Evolutionary conservation across 768 basidiomycete genomes (phyloP), one percentile per base, ranked within the genome.

Genomic region (Psilocybe subaeruginosa): DNA sequence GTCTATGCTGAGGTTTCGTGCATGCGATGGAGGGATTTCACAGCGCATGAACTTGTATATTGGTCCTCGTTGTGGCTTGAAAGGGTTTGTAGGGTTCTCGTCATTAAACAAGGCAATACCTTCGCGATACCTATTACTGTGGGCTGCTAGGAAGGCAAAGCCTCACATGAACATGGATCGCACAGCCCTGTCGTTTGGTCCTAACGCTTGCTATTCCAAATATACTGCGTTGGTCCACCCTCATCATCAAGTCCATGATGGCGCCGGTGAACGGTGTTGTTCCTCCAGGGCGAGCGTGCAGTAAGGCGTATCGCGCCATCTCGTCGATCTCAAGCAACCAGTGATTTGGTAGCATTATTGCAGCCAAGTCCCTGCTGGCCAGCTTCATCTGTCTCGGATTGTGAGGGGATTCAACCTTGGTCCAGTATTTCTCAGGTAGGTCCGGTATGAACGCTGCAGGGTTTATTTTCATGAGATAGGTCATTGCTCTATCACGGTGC

Each of bases 11-110:
- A 43, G 14, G 41, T 43, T 43, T 12, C 0, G 4, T 5, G n/a
- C n/a, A 1, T 43, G 14, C 9, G 7, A 6, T 9, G n/a, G 14
- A 4, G 14, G 4, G 8, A 43, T 4, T 1, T 6, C 4, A 0
- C 8, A 12, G 8, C 41, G 7, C 8, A 12, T 43, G n/a, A 43
- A 43, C 5, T 6, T 8, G n/a, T 43, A 43, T 8, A 3, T n/a
- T 11, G 62, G 58, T 2, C 51, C 58, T 5, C 2, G 1, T 14
- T 59, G 62, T 8, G 62, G 52, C 14, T 19, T 3, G 43, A 63
- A 63, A 4, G 54, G 58, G 0, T 3, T 16, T 1, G 5, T 8
- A 1, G 62, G 57, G 27, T 59, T 6, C 1, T 8, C 1, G 11
- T 11, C 1, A 9, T 59, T 45, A 39, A 56, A 63, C 4, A 16